A percentile compares a stretch with the other conserved stretches of the same genome.
Evolutionary conservation across 805 yeast species (phyloP).

Genomic region (Candida sithepensis): DNA sequence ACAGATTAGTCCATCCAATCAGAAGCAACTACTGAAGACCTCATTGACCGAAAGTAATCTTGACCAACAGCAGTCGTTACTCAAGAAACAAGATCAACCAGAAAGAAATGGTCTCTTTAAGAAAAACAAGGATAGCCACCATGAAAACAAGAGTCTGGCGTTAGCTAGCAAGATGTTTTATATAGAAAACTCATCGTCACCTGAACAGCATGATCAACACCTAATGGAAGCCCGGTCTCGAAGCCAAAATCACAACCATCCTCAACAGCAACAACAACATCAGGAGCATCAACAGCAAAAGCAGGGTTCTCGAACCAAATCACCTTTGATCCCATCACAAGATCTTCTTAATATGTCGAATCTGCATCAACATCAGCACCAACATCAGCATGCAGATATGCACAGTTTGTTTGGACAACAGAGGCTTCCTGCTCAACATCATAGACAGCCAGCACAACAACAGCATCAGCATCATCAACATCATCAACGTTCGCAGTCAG

Average conservation of each 20-base stretch:
- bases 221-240: not conserved
- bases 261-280: not conserved
- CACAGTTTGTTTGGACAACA: constrained; percentile 6
- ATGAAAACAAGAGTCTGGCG: constrained; percentile 8
- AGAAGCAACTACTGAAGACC: constrained; percentile 1
- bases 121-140: not conserved
- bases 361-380: not conserved
- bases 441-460: not conserved
- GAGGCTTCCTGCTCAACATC: not conserved
- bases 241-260: constrained; percentile 1
- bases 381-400: constrained; percentile 2
- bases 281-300: constrained; percentile 1
- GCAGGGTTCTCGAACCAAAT: constrained; percentile 3
- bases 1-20: too few relatives aligned
- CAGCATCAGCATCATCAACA: too few relatives aligned
- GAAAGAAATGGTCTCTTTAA: not conserved
- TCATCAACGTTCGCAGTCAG: not conserved
- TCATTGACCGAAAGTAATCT: constrained; percentile 16
- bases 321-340: constrained; percentile 11
- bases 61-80: constrained; percentile 13
- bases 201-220: constrained; percentile 15
- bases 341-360: not conserved
- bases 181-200: constrained; percentile 31
- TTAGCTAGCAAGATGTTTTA: constrained; percentile 23
- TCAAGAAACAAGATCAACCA: constrained; percentile 6